Conservation (phyloP, 1,284 basidiomycete genomes). For the Anthracocystis panici-leucophaei region DNA sequence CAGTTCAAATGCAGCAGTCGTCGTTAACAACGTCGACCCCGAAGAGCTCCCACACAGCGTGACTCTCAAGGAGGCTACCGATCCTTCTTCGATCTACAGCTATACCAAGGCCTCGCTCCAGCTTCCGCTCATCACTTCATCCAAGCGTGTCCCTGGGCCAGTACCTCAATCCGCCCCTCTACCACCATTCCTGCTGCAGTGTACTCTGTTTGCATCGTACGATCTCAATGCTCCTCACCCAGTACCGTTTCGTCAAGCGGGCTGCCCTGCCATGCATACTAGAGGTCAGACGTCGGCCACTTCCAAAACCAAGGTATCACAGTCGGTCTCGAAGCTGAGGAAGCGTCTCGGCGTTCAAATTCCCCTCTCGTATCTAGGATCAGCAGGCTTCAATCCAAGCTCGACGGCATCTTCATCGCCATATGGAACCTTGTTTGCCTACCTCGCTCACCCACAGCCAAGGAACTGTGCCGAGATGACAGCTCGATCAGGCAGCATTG, state of each 20-base stretch:
- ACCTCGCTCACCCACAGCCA: conserved; percentile 28
- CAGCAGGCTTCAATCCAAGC: conserved; percentile 13
- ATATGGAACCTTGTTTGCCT: conserved; percentile 9
- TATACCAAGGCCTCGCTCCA: conserved; percentile 23
- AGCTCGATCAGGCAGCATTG: conserved; percentile 23
- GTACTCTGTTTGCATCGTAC: conserved; percentile 45
- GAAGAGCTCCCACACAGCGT: conserved; percentile 18
- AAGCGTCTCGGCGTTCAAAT: conserved; percentile 46
- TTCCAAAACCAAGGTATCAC: conserved; percentile 22
- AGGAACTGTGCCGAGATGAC: conserved; percentile 31
- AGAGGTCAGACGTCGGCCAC: conserved; percentile 23
- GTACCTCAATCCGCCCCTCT: conserved; percentile 16
- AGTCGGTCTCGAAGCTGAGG: conserved; percentile 24
- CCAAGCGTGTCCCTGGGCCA: conserved; percentile 18
- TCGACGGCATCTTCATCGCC: background rate
- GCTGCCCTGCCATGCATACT: conserved; percentile 34
- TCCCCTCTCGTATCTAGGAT: conserved; percentile 33
- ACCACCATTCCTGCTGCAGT: conserved; percentile 38
- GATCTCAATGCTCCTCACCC: conserved; percentile 25
- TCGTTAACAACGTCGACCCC: no score
- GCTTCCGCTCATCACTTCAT: conserved; percentile 20
- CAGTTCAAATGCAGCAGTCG: background rate
- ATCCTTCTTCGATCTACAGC: conserved; percentile 21
- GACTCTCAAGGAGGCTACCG: conserved; percentile 19
- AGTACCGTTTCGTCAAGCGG: conserved; percentile 21